Evolutionary conservation across 2,329 filamentous ascomycete species (phyloP), one percentile per base, ranked within the genome.

Genomic region (Curvularia eragrostidis): DNA sequence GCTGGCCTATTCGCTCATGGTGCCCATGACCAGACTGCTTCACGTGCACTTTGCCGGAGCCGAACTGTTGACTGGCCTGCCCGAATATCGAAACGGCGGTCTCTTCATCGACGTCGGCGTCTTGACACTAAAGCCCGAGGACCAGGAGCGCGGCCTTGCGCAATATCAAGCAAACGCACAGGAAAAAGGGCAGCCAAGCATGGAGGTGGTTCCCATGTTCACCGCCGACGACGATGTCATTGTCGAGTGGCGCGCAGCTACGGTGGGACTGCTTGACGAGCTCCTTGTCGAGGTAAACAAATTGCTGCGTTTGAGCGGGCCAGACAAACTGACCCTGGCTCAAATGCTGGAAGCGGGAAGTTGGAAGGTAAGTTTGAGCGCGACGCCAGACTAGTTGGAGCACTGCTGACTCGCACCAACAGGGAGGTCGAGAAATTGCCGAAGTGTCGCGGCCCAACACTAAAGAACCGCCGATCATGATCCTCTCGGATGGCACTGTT

Each of bases 381-480:
- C 26, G 19, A 26, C 28, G 28, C 42, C 32, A 49, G 46, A 30
- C 39, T 26, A 23, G 30, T 41, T 19, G n/a, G 13, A 52, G 39
- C 54, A 52, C 21, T 19, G 50, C 30, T 58, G 52, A 48, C 47
- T 34, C 62, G 62, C 66, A 56, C 58, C 55, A 58, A 53, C 63
- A 87, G 93, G 94, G 94, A 69, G 95, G 95, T 58, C 89, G 95
- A 73, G 95, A 98, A 80, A 90, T 98, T 75, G 95, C 95, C 62
- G 94, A 97, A 80, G 92, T 97, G 64, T 94, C 92, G 67, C 85
- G 95, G 67, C 95, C 95, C 21, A 98, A 97, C 72, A 98, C 95
- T 51, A 97, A 95, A 80, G 92, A 96, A 75, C 92, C 94, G 30
- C 95, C 95, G 4, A 98, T 99, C 73, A 88, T 97, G 80, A 97